phyloP scores from a whole-genome alignment of 495 filamentous ascomycete genomes.

The Aspergillus steynii region DNA sequence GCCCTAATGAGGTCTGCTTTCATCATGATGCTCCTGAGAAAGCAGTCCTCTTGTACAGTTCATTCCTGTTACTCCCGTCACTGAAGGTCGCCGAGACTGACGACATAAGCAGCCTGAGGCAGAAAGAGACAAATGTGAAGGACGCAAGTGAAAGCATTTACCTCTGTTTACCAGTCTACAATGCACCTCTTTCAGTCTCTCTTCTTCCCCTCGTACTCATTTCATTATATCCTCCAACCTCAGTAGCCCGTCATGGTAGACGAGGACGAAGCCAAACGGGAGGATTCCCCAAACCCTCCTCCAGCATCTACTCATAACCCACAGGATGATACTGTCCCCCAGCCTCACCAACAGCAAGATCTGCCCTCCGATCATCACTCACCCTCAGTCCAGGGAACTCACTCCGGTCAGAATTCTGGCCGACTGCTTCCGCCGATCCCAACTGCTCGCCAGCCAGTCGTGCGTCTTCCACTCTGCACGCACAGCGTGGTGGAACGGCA shows the following conservation, averaged over 20 bases:
- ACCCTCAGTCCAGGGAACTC: background rate
- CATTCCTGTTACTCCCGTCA: background rate
- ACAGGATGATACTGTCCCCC: background rate
- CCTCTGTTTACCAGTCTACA: background rate
- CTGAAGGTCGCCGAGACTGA: background rate
- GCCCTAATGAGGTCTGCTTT: background rate
- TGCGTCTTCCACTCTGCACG: slow-evolving; percentile 12
- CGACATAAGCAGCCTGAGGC: background rate
- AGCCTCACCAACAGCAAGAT: background rate
- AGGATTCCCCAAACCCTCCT: background rate
- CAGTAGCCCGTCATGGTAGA: background rate
- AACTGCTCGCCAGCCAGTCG: background rate
- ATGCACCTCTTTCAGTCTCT: background rate
- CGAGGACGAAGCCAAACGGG: background rate
- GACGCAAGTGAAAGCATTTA: background rate
- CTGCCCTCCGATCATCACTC: background rate
- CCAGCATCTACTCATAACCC: background rate
- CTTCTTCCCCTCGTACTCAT: background rate
- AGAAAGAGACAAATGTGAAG: background rate
- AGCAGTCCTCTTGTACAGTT: background rate
- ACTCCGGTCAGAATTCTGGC: background rate
- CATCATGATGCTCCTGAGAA: background rate
- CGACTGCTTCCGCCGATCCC: background rate
- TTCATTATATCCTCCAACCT: background rate
- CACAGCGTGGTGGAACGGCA: slow-evolving; percentile 18